phyloP scores from a whole-genome alignment of 1,284 basidiomycete species.

The Sphaerobolus stellatus region DNA sequence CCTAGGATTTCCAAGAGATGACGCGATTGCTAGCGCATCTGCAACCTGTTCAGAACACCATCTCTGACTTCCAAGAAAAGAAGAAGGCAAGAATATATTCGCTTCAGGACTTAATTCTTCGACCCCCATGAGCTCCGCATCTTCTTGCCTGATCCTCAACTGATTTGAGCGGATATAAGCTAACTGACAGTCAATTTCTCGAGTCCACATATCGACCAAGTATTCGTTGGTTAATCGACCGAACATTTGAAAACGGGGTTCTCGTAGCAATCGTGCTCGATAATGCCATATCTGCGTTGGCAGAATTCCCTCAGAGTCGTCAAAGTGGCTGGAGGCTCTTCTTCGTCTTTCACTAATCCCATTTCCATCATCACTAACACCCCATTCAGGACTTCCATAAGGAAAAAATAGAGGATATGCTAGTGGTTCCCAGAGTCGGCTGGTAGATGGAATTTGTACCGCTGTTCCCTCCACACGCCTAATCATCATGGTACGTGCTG shows the following conservation, averaged over 20 bases:
- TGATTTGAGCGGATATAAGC: too few relatives aligned
- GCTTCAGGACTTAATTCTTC: too few relatives aligned
- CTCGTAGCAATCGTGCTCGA: slow-evolving; percentile 25
- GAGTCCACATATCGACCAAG: slow-evolving; percentile 37
- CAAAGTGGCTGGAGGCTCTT: slow-evolving; percentile 5
- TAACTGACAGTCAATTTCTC: slow-evolving; percentile 19
- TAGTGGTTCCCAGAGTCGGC: slow-evolving; percentile 34
- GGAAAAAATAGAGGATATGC: slow-evolving; percentile 38
- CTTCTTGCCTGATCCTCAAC: too few relatives aligned
- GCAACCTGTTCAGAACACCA: too few relatives aligned
- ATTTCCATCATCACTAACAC: slow-evolving; percentile 11
- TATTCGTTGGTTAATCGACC: slow-evolving; percentile 36
- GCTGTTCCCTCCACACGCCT: slow-evolving; percentile 6
- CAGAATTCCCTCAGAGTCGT: too few relatives aligned
- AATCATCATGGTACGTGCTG: slow-evolving; percentile 21
- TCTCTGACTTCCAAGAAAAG: too few relatives aligned
- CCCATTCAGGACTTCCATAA: slow-evolving; percentile 35
- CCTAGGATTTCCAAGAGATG: too few relatives aligned
- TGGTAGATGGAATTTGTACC: slow-evolving; percentile 25
- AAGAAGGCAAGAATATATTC: too few relatives aligned
- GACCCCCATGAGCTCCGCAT: too few relatives aligned
- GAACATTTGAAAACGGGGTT: slow-evolving; percentile 31
- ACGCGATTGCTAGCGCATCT: too few relatives aligned
- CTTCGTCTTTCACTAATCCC: background rate
- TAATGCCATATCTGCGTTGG: slow-evolving; percentile 28